Percentiles rank a stretch among this genome's conserved stretches.
Conservation (phyloP, 768 basidiomycete genomes). For the Xerocomellus chrysenteron region DNA sequence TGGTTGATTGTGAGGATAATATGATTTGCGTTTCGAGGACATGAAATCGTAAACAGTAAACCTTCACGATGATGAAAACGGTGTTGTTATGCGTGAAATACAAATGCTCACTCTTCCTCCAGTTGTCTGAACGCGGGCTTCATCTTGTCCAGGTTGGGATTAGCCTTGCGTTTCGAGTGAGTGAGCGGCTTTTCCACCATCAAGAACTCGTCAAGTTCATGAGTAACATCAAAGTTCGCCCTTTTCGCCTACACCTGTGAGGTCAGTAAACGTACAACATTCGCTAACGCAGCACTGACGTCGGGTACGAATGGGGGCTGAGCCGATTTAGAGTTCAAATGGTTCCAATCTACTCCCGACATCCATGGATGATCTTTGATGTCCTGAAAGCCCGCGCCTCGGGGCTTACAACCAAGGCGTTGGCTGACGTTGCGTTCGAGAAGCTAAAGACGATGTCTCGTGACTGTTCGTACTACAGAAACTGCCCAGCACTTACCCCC, state of each 20-base stretch:
- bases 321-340: conserved; percentile 63
- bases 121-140: conserved; percentile 89
- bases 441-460: conserved; percentile 47
- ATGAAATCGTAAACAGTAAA: conserved; percentile 90
- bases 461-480: conserved; percentile 7
- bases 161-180: conserved; percentile 87
- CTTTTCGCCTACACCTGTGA: conserved; percentile 68
- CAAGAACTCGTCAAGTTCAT: conserved; percentile 95
- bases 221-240: conserved; percentile 97
- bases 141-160: conserved; percentile 82
- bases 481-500: conserved; percentile 48
- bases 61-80: conserved; percentile 40
- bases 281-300: conserved; percentile 50
- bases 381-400: conserved; percentile 71
- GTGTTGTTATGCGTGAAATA: neutral
- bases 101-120: conserved; percentile 77
- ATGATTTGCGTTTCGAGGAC: conserved; percentile 69
- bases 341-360: conserved; percentile 74
- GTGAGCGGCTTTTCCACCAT: conserved; percentile 98
- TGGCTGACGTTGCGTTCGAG: conserved; percentile 78
- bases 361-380: conserved; percentile 89
- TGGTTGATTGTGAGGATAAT: conserved; percentile 85
- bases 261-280: neutral
- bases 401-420: conserved; percentile 77
- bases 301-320: conserved; percentile 90